phyloP scores from a whole-genome alignment of 495 filamentous ascomycete species.

The Cairneyella variabilis region DNA sequence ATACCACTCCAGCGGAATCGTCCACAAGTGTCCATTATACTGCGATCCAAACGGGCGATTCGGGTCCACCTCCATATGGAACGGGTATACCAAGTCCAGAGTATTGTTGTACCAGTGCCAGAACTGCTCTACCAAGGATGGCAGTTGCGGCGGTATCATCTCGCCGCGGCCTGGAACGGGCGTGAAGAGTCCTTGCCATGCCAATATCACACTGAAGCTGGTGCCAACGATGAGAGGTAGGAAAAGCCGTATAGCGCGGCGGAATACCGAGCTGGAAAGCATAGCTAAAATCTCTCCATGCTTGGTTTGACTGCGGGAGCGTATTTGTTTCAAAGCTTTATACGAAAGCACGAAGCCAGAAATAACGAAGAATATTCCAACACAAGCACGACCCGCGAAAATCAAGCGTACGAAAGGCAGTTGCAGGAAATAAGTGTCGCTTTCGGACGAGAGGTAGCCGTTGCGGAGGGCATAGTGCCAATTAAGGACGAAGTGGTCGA shows the following conservation, averaged over 20 bases:
- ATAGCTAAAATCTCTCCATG: conserved; percentile 25
- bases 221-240: conserved; percentile 57
- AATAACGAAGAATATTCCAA: conserved; percentile 69
- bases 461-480: conserved; percentile 30
- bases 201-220: conserved; percentile 37
- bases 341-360: conserved; percentile 65
- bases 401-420: conserved; percentile 59
- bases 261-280: conserved; percentile 57
- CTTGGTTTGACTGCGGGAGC: conserved; percentile 33
- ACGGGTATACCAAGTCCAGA: conserved; percentile 31
- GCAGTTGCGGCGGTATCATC: conserved; percentile 18
- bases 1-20: conserved; percentile 65
- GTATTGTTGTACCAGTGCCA: conserved; percentile 42
- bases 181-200: background rate
- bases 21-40: conserved; percentile 68
- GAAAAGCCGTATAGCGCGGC: conserved; percentile 57
- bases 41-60: conserved; percentile 29
- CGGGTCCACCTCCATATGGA: conserved; percentile 35
- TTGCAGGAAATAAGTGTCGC: conserved; percentile 42
- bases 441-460: conserved; percentile 37
- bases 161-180: conserved; percentile 1
- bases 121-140: conserved; percentile 41
- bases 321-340: conserved; percentile 54
- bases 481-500: conserved; percentile 37
- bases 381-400: conserved; percentile 61